phyloP scores from a whole-genome alignment of 179 eudicot species.

The Corrigiola litoralis region DNA sequence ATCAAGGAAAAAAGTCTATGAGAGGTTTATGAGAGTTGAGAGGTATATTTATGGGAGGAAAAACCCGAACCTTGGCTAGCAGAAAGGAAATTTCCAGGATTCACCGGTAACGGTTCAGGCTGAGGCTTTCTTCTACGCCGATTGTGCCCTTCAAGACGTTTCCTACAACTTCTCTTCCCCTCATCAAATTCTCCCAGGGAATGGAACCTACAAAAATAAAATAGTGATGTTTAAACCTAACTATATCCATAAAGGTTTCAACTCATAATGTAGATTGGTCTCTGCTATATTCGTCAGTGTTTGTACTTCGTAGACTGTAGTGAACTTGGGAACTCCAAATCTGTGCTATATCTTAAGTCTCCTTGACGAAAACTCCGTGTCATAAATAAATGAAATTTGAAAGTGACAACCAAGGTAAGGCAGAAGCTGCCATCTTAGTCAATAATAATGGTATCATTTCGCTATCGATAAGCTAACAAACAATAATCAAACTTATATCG shows the following conservation, averaged over 20 bases:
- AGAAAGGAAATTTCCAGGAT: constrained; percentile 35
- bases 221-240: neutral
- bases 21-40: neutral
- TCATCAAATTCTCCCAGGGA: constrained; percentile 81
- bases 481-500: too few relatives aligned
- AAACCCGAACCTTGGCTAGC: constrained; percentile 43
- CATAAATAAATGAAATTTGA: neutral
- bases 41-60: neutral
- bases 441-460: neutral
- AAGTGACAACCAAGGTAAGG: neutral
- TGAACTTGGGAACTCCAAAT: neutral
- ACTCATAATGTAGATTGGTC: too few relatives aligned
- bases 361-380: neutral
- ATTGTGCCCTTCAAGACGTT: constrained; percentile 93
- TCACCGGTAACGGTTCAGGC: constrained; percentile 50
- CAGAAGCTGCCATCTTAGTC: neutral
- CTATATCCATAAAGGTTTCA: constrained; percentile 4
- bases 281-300: too few relatives aligned
- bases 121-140: constrained; percentile 91
- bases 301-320: too few relatives aligned
- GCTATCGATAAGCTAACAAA: neutral
- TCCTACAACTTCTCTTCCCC: constrained; percentile 92
- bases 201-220: constrained; percentile 56
- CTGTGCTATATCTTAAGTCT: neutral
- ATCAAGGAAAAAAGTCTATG: neutral